phyloP scores from a whole-genome alignment of 2,329 filamentous ascomycete genomes.

The Microcyclospora pomicola region DNA sequence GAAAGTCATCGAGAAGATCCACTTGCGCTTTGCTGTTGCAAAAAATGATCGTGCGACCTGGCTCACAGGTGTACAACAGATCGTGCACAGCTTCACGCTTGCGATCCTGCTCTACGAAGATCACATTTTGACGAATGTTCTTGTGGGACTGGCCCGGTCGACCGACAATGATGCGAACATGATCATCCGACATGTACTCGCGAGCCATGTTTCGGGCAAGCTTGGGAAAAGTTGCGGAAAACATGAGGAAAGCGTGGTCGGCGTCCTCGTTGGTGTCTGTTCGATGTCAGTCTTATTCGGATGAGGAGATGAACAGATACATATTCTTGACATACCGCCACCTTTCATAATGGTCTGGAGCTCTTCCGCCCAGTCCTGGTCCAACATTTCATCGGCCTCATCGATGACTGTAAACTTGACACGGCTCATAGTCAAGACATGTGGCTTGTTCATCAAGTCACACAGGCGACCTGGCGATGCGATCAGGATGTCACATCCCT shows the following conservation, averaged over 20 bases:
- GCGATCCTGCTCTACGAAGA: constrained; percentile 48
- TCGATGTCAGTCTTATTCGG: constrained; percentile 8
- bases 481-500: constrained; percentile 81
- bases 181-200: constrained; percentile 57
- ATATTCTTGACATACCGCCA: constrained; percentile 50
- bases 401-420: constrained; percentile 76
- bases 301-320: not conserved
- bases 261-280: constrained; percentile 60
- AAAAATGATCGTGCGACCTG: constrained; percentile 75
- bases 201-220: constrained; percentile 61
- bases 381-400: constrained; percentile 86
- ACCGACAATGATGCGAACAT: constrained; percentile 73
- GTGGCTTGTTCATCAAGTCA: constrained; percentile 64
- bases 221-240: constrained; percentile 89
- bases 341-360: constrained; percentile 65
- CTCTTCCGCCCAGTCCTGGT: constrained; percentile 61
- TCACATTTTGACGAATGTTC: constrained; percentile 67
- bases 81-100: constrained; percentile 63
- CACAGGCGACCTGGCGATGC: constrained; percentile 75
- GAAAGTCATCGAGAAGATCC: constrained; percentile 74
- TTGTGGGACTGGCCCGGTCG: constrained; percentile 62
- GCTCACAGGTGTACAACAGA: constrained; percentile 54
- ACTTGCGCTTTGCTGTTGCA: constrained; percentile 67
- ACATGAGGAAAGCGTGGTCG: constrained; percentile 62
- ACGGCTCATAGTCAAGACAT: constrained; percentile 57